Evolutionary conservation across 768 basidiomycete species (phyloP).

Genomic region (Termitomyces sp.): DNA sequence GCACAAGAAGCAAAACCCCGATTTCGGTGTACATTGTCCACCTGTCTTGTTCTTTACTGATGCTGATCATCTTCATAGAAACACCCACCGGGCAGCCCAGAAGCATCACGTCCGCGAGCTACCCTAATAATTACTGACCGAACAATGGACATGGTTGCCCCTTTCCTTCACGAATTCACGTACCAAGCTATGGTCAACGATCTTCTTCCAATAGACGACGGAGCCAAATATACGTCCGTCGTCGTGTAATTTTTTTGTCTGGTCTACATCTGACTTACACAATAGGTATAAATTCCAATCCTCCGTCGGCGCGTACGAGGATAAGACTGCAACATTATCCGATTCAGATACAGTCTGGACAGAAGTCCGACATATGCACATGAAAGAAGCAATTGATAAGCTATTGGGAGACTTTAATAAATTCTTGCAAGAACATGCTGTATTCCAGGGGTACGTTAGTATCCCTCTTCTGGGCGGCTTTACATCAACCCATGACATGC

Average conservation of each 20-base stretch:
- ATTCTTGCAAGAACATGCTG: conserved; percentile 91
- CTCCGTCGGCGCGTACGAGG: conserved; percentile 78
- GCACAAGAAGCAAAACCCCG: conserved; percentile 76
- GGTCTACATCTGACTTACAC: not conserved
- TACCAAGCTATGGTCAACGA: conserved; percentile 99
- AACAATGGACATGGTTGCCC: conserved; percentile 90
- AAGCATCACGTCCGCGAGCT: conserved; percentile 60
- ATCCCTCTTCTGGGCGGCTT: not conserved
- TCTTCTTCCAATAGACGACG: conserved; percentile 82
- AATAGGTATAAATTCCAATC: conserved; percentile 90
- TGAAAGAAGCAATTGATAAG: conserved; percentile 97
- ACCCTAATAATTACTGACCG: conserved; percentile 92
- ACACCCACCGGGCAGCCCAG: conserved; percentile 25
- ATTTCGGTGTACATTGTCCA: conserved; percentile 70
- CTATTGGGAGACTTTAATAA: conserved; percentile 94
- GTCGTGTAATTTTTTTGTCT: not conserved
- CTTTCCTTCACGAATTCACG: conserved; percentile 94
- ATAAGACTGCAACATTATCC: conserved; percentile 80
- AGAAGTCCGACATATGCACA: conserved; percentile 93
- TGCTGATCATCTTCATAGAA: conserved; percentile 34
- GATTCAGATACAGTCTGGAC: conserved; percentile 91
- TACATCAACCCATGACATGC: conserved; percentile 5
- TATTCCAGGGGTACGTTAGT: conserved; percentile 74
- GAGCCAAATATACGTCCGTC: conserved; percentile 78
- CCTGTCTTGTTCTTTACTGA: not conserved